Percentiles rank a stretch among this genome's conserved stretches.
Conservation (phyloP, 768 basidiomycete species). For the Artomyces pyxidatus region DNA sequence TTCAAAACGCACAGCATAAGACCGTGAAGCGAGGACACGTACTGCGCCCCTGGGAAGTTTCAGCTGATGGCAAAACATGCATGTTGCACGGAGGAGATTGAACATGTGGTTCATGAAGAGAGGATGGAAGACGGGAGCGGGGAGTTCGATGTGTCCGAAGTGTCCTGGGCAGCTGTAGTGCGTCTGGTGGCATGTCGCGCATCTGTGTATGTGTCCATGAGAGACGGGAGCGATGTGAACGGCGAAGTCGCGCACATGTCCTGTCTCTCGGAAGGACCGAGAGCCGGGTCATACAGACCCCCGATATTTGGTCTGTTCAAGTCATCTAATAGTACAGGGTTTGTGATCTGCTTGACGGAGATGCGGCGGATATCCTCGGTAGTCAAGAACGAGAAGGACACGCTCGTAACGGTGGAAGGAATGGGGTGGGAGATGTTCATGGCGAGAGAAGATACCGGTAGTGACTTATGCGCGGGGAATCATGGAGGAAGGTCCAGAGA, state of each 20-base stretch:
- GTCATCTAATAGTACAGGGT: conserved; percentile 89
- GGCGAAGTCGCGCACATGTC: conserved; percentile 66
- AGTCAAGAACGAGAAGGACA: conserved; percentile 91
- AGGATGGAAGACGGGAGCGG: conserved; percentile 92
- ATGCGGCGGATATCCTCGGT: conserved; percentile 84
- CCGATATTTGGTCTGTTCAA: conserved; percentile 86
- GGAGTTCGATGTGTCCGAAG: conserved; percentile 95
- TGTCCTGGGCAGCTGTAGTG: conserved; percentile 97
- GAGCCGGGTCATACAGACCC: conserved; percentile 90
- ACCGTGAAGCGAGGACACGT: conserved; percentile 20
- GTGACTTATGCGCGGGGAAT: too few relatives aligned
- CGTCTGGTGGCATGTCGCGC: conserved; percentile 85
- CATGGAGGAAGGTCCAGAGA: too few relatives aligned
- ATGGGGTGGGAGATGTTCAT: conserved; percentile 93
- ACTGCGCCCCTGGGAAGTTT: conserved; percentile 73
- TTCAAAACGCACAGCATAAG: neutral
- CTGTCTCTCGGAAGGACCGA: conserved; percentile 81
- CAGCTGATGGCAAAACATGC: conserved; percentile 92
- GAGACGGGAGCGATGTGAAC: conserved; percentile 6
- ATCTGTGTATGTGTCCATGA: conserved; percentile 41
- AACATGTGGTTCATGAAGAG: conserved; percentile 91
- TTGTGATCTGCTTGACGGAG: conserved; percentile 96
- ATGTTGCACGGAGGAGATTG: conserved; percentile 77
- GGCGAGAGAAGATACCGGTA: too few relatives aligned
- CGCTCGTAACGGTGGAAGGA: conserved; percentile 72